phyloP scores from a whole-genome alignment of 2,329 filamentous ascomycete genomes.

The Hysterium pulicare region DNA sequence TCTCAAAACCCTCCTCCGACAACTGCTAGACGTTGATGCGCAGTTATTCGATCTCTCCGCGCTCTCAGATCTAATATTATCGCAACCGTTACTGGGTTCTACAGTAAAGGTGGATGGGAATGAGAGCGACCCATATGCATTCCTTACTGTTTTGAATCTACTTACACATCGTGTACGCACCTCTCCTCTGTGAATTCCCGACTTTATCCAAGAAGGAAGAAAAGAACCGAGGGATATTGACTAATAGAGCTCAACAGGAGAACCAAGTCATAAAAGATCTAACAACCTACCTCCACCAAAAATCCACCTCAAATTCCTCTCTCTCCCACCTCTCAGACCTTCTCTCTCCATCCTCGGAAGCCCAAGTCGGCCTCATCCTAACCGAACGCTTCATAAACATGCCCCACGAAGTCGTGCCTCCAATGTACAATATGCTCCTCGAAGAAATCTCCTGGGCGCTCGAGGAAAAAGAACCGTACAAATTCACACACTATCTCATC shows the following conservation, averaged over 20 bases:
- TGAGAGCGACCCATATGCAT: conserved; percentile 86
- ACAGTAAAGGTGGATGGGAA: conserved; percentile 97
- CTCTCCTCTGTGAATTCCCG: too few relatives aligned
- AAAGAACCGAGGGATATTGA: neutral
- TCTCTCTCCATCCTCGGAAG: conserved; percentile 31
- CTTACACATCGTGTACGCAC: conserved; percentile 61
- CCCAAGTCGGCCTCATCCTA: conserved; percentile 78
- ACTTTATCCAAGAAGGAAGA: neutral
- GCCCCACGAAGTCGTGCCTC: conserved; percentile 86
- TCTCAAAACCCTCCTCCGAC: conserved; percentile 81
- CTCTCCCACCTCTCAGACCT: conserved; percentile 47
- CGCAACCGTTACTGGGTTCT: conserved; percentile 83
- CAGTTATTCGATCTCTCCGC: conserved; percentile 83
- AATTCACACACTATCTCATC: conserved; percentile 89
- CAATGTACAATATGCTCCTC: conserved; percentile 89
- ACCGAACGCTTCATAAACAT: conserved; percentile 95
- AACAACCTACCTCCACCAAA: conserved; percentile 64
- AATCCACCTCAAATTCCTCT: conserved; percentile 51
- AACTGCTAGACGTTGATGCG: conserved; percentile 87
- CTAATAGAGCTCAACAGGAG: conserved; percentile 41
- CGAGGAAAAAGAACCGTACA: conserved; percentile 86
- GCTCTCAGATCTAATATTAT: conserved; percentile 79
- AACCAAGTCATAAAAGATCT: conserved; percentile 70
- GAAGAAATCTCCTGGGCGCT: conserved; percentile 88
- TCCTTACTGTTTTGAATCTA: conserved; percentile 84